Evolutionary conservation across 2,329 filamentous ascomycete genomes (phyloP), one percentile per base, ranked within the genome.

Genomic region (Didymella glomerata): DNA sequence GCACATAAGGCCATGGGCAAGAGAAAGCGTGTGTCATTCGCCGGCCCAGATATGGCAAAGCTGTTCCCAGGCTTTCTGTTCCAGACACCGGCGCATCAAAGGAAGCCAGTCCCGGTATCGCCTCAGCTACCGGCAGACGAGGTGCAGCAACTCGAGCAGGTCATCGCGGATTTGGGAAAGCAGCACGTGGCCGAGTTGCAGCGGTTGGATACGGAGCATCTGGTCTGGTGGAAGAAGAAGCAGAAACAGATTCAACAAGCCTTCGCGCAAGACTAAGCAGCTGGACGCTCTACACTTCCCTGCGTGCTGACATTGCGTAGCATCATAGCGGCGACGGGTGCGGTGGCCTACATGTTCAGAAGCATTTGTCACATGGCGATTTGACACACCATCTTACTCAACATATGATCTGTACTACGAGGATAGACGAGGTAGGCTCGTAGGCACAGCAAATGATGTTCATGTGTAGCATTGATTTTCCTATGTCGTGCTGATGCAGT

Each of bases 201-300:
- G 22, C 60, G 61, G 16, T 48, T 68, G n/a, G 66, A 72, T 38
- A 61, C 64, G 47, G 68, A 69, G 16, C 54, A 71, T 44, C 49
- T 62, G 53, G 54, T 54, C 38, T 74, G 66, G 57, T 73, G 66
- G 69, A 51, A 64, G 34, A 68, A 55, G 62, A 76, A 76, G 65
- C 59, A 62, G 24, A 48, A 49, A 9, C 57, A 68, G 52, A 54
- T 72, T 47, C 61, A 51, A 27, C 34, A 49, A 47, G 58, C 52
- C 14, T 48, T 60, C 22, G 44, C 69, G 47, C 46, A 67, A 6
- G 67, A 69, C 6, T 68, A 61, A 69, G 42, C 48, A 20, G 20
- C 18, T 53, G 40, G 34, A 46, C n/a, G 3, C 22, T 16, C 1
- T 36, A 14, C 9, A 4, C 13, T 9, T 11, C 1, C 24, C 10